Evolutionary conservation across 495 filamentous ascomycete genomes (phyloP).

Genomic region (Podospora appendiculata): DNA sequence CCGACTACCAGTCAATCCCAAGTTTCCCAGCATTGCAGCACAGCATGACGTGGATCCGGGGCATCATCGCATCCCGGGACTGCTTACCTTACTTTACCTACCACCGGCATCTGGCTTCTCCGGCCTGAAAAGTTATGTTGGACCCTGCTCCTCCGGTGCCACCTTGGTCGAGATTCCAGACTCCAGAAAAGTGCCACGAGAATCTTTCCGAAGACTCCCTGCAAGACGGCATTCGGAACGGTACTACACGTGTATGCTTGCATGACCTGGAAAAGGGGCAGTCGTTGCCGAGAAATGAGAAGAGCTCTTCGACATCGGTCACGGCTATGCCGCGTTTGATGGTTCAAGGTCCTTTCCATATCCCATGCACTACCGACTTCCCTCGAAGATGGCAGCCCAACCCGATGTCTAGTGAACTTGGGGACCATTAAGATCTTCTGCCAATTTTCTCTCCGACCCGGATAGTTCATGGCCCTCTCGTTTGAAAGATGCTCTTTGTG

Average conservation of each 20-base stretch:
- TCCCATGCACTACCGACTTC: conserved; percentile 54
- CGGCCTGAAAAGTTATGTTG: neutral
- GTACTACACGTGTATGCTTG: neutral
- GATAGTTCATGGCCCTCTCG: conserved; percentile 39
- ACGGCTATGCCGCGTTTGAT: conserved; percentile 31
- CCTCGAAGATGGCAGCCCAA: conserved; percentile 43
- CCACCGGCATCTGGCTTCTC: neutral
- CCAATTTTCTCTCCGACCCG: conserved; percentile 30
- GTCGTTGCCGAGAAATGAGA: neutral
- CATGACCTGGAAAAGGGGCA: neutral
- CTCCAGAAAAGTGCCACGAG: neutral
- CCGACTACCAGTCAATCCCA: neutral
- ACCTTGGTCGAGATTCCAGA: neutral
- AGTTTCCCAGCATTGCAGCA: neutral
- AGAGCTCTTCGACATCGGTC: conserved; percentile 34
- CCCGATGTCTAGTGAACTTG: conserved; percentile 47
- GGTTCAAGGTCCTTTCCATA: conserved; percentile 39
- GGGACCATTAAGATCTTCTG: conserved; percentile 36
- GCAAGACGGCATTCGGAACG: neutral
- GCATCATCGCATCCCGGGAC: neutral
- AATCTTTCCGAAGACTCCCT: neutral
- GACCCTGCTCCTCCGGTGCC: neutral
- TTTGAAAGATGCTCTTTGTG: conserved; percentile 31
- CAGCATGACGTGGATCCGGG: neutral
- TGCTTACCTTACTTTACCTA: neutral